phyloP scores from a whole-genome alignment of 2,329 filamentous ascomycete species.

The Aspergillus pseudoterreus region DNA sequence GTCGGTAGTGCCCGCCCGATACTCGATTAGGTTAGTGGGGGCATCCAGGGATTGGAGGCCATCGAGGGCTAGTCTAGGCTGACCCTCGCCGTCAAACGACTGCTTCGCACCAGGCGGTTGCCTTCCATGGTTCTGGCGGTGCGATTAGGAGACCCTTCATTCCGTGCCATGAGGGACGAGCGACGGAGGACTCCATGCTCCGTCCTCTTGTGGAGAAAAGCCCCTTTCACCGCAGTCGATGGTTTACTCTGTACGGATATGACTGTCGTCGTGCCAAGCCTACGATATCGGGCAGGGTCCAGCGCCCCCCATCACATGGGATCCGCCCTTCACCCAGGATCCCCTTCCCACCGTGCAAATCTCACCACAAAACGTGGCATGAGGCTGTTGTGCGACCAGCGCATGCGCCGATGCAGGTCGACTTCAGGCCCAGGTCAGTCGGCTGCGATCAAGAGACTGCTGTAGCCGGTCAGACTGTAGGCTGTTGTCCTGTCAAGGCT shows the following conservation, averaged over 20 bases:
- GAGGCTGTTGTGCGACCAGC: slow-evolving; percentile 12
- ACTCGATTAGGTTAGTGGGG: slow-evolving; percentile 7
- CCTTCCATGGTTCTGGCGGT: no score
- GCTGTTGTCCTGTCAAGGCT: background rate
- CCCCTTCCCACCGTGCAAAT: background rate
- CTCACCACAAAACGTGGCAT: slow-evolving; percentile 9
- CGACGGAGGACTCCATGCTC: background rate
- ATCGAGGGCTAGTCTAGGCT: slow-evolving; percentile 5
- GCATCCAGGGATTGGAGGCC: background rate
- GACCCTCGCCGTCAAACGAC: background rate
- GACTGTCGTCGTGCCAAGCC: background rate
- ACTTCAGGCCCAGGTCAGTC: background rate
- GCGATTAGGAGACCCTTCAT: no score
- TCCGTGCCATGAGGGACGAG: background rate
- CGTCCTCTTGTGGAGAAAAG: background rate
- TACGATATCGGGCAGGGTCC: background rate
- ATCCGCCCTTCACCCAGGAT: background rate
- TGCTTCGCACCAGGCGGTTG: no score
- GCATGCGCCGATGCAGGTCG: slow-evolving; percentile 12
- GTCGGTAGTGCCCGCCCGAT: slow-evolving; percentile 7
- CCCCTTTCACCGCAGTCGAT: background rate
- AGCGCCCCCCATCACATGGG: slow-evolving; percentile 2
- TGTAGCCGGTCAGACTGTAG: background rate
- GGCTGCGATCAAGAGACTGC: background rate
- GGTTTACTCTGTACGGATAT: background rate